These are phyloP conservation scores for Papiliotrema laurentii DNA, from an alignment of 1,284 basidiomycete species.

Conservation along the genomic window DNA sequence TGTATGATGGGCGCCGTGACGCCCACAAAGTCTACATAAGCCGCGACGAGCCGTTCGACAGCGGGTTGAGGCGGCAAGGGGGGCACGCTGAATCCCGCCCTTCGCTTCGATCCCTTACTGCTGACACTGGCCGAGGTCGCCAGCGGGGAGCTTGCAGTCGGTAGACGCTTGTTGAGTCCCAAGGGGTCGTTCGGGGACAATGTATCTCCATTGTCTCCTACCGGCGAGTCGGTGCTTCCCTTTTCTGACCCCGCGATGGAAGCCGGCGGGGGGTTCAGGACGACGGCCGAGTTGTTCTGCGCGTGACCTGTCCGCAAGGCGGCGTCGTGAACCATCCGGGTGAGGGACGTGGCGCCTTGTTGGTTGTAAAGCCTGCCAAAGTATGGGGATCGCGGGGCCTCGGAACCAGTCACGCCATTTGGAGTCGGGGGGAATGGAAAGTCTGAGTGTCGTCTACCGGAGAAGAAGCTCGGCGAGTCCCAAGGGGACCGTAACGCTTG, in stretches of 20 bases:
- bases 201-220: constrained; percentile 15
- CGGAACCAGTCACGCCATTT: not conserved
- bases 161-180: not conserved
- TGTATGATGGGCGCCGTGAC: constrained; percentile 49
- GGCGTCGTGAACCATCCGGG: constrained; percentile 46
- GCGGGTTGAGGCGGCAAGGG: constrained; percentile 48
- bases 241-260: constrained; percentile 15
- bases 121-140: constrained; percentile 8
- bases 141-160: constrained; percentile 13
- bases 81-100: constrained; percentile 39
- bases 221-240: constrained; percentile 8
- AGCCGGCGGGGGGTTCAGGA: constrained; percentile 3
- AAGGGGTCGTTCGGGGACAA: not conserved
- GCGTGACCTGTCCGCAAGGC: constrained; percentile 44
- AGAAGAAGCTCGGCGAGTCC: constrained; percentile 16
- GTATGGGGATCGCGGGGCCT: constrained; percentile 16
- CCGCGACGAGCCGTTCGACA: constrained; percentile 48
- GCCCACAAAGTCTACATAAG: constrained; percentile 50
- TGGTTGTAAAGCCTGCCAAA: constrained; percentile 11
- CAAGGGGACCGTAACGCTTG: constrained; percentile 13
- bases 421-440: constrained; percentile 23
- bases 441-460: constrained; percentile 24
- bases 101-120: constrained; percentile 16
- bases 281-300: constrained; percentile 10
- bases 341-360: constrained; percentile 32